phyloP scores from a whole-genome alignment of 495 filamentous ascomycete genomes.

The Neurospora discreta region DNA sequence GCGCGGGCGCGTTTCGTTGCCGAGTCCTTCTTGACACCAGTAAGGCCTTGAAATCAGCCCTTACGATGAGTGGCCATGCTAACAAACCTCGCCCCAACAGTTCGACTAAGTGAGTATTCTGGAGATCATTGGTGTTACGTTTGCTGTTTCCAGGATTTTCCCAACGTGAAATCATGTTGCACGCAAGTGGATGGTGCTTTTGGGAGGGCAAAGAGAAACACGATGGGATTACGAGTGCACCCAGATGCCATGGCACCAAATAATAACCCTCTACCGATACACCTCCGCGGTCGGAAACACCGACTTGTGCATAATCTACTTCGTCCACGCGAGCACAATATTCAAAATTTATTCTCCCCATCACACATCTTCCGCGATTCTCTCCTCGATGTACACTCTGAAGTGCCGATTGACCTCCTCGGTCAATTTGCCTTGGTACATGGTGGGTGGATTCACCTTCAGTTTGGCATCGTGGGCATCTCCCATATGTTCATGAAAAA shows the following conservation, averaged over 20 bases:
- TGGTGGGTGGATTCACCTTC: neutral
- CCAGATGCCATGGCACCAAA: neutral
- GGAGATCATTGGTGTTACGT: neutral
- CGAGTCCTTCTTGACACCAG: slow-evolving; percentile 93
- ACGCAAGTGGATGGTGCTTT: neutral
- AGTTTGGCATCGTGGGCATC: neutral
- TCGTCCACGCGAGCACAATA: neutral
- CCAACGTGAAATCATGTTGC: neutral
- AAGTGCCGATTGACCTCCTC: neutral
- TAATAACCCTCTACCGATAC: neutral
- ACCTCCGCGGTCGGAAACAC: neutral
- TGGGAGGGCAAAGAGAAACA: neutral
- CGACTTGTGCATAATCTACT: neutral
- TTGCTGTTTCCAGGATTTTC: neutral
- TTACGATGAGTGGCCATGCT: neutral
- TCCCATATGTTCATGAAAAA: neutral
- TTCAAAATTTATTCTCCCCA: neutral
- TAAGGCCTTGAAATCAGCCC: slow-evolving; percentile 34
- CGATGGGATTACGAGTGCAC: neutral
- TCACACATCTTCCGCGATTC: neutral
- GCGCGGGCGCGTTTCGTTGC: slow-evolving; percentile 95
- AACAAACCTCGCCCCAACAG: slow-evolving; percentile 2
- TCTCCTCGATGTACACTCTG: neutral
- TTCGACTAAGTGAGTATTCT: slow-evolving; percentile 15
- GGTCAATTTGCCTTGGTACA: neutral